Evolutionary conservation across 305 asterid genomes (phyloP).

Genomic region (Solanum chacoense): DNA sequence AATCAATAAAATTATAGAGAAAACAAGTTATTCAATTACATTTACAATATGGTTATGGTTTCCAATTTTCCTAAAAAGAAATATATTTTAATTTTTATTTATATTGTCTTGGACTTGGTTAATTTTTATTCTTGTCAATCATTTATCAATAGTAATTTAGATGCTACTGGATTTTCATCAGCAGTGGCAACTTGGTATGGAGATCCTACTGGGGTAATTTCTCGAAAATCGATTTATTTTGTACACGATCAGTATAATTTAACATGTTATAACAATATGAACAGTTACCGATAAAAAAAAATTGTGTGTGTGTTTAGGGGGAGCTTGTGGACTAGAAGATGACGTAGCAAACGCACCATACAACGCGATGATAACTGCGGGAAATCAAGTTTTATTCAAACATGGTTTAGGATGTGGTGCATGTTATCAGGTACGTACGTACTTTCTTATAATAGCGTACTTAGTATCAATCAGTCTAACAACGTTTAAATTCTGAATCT

Average conservation of each 20-base stretch:
- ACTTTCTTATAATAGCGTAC: background rate
- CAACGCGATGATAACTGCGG: conserved; percentile 22
- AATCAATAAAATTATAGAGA: background rate
- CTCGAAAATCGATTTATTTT: background rate
- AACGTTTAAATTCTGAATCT: background rate
- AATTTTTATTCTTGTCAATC: background rate
- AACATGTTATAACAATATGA: background rate
- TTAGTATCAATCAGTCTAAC: background rate
- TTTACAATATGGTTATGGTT: background rate
- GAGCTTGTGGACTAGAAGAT: conserved; percentile 25
- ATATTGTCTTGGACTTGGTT: background rate
- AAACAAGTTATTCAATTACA: background rate
- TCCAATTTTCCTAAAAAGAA: background rate
- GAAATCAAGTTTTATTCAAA: conserved; percentile 13
- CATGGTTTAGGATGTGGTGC: conserved; percentile 25
- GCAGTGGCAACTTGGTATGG: conserved; percentile 27
- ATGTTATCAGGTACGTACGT: conserved; percentile 2
- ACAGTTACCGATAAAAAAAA: background rate
- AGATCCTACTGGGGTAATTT: conserved; percentile 10
- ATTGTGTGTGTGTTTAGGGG: conserved; percentile 6
- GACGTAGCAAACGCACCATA: conserved; percentile 17
- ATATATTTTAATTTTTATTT: background rate
- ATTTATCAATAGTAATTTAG: background rate
- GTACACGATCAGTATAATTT: background rate
- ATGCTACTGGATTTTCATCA: background rate